A percentile compares a stretch with the other conserved stretches of the same genome.
Evolutionary conservation across 306 rosid species (phyloP).

Genomic region (Vigna trinervia): DNA sequence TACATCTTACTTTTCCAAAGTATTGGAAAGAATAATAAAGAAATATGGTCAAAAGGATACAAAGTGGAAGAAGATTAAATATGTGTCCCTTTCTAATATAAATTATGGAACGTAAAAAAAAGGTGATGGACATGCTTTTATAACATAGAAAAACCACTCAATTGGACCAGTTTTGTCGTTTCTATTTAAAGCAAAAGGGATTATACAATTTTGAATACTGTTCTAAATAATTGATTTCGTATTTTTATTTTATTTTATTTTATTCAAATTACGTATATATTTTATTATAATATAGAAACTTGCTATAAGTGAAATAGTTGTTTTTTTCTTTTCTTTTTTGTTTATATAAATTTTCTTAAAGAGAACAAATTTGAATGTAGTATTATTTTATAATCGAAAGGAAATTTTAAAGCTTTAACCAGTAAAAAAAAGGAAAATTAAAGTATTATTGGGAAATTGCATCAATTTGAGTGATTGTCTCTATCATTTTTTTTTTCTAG

Average conservation of each 20-base stretch:
- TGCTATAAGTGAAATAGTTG: too few species aligned
- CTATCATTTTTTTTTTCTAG: too few species aligned
- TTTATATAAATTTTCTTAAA: too few species aligned
- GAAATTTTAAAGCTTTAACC: background rate
- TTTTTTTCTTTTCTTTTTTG: too few species aligned
- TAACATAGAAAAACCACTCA: background rate
- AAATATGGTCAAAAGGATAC: conserved; percentile 23
- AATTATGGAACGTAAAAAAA: background rate
- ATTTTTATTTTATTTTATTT: too few species aligned
- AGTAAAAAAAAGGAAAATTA: too few species aligned
- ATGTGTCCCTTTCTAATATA: background rate
- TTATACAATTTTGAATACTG: background rate
- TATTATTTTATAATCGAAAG: background rate
- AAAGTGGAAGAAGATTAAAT: conserved; percentile 22
- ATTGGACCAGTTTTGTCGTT: background rate
- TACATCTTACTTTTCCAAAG: conserved; percentile 24
- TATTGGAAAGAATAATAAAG: conserved; percentile 17
- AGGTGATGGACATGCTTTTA: conserved; percentile 18
- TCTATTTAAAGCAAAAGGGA: background rate
- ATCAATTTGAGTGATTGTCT: background rate
- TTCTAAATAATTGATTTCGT: too few species aligned
- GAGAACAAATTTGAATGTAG: too few species aligned
- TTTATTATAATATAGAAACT: too few species aligned
- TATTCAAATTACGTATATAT: too few species aligned
- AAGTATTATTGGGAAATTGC: background rate